These are phyloP conservation scores for Rosa lucieae DNA, from an alignment of 306 rosid species.

Conservation along the genomic window DNA sequence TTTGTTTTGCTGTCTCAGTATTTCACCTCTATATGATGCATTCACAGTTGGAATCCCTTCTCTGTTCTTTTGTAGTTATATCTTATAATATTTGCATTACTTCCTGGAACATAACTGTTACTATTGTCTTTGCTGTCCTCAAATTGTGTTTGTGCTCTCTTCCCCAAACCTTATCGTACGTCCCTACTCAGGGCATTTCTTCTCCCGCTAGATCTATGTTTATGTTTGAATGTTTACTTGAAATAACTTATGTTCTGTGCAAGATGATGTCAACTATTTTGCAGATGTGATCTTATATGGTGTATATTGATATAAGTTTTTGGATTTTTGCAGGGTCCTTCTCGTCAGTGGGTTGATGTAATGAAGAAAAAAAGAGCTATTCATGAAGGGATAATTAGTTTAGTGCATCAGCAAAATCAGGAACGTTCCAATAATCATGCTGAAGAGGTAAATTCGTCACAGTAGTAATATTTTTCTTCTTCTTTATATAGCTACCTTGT, in stretches of 20 bases:
- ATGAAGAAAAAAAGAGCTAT: constrained; percentile 92
- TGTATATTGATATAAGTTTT: background rate
- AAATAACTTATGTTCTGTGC: background rate
- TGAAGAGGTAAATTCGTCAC: constrained; percentile 43
- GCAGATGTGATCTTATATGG: background rate
- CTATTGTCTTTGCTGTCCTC: background rate
- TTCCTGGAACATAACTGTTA: background rate
- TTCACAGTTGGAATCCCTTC: background rate
- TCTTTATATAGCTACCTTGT: background rate
- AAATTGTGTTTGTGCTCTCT: background rate
- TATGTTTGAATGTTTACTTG: background rate
- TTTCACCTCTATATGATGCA: background rate
- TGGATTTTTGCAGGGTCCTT: constrained; percentile 54
- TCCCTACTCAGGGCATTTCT: background rate
- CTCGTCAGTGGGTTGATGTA: constrained; percentile 81
- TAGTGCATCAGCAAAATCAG: constrained; percentile 65
- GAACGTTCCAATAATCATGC: constrained; percentile 44
- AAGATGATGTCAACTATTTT: background rate
- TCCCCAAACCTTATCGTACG: background rate
- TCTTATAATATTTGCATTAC: background rate
- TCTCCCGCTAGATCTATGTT: background rate
- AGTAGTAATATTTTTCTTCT: background rate
- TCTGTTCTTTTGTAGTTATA: background rate
- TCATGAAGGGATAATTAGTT: constrained; percentile 71
- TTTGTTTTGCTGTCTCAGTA: background rate